These are phyloP conservation scores for Neocallimastix lanati DNA, from an alignment of 192 early-diverging fungal genomes.

Conservation along the genomic window DNA sequence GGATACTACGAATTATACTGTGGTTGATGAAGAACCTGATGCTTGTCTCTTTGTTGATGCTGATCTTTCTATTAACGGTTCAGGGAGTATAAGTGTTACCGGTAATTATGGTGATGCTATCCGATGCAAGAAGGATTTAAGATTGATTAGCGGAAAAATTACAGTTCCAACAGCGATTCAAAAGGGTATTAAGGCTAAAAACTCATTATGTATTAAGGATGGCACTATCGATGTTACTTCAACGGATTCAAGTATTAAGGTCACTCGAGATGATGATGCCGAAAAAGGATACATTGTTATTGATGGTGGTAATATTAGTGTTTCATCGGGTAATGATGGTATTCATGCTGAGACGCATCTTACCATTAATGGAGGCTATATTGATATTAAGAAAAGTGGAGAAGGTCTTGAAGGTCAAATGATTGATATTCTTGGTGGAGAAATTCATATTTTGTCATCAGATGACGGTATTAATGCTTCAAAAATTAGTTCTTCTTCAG, in stretches of 20 bases:
- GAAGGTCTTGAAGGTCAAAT: background rate
- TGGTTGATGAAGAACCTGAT: background rate
- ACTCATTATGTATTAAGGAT: background rate
- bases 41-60: background rate
- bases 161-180: background rate
- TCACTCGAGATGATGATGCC: background rate
- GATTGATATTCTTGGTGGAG: background rate
- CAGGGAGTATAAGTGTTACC: background rate
- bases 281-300: background rate
- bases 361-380: background rate
- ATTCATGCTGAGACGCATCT: background rate
- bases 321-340: background rate
- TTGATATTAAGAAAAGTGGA: background rate
- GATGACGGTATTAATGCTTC: background rate
- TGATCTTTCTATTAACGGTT: background rate
- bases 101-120: background rate
- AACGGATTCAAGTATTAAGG: background rate
- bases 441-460: background rate
- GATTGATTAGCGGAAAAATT: background rate
- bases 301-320: background rate
- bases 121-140: background rate
- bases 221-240: background rate
- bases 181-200: background rate
- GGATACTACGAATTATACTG: background rate
- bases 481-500: background rate